phyloP scores from a whole-genome alignment of 2,329 filamentous ascomycete genomes.

The Colletotrichum tropicicola region DNA sequence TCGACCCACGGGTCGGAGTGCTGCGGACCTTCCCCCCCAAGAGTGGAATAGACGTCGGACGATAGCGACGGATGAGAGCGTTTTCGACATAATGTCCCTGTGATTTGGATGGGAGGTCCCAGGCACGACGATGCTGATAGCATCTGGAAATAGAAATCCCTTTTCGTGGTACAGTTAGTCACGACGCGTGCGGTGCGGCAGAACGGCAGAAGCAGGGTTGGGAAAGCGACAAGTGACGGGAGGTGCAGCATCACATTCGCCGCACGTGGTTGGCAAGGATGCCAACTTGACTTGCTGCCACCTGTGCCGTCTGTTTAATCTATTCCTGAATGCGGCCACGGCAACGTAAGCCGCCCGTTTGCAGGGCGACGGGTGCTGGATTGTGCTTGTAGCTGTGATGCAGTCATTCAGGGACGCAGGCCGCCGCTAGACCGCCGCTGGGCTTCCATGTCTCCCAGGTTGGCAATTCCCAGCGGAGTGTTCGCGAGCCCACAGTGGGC shows the following conservation, averaged over 20 bases:
- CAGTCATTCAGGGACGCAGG: neutral
- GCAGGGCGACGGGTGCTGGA: constrained; percentile 1
- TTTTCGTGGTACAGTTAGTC: neutral
- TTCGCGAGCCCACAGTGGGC: constrained; percentile 1
- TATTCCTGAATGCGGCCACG: constrained; percentile 3
- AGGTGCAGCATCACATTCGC: constrained; percentile 1
- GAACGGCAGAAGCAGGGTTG: neutral
- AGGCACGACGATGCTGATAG: neutral
- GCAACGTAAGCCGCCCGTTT: constrained; percentile 19
- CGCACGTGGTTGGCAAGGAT: constrained; percentile 29
- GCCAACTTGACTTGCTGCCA: neutral
- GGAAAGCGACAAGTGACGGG: neutral
- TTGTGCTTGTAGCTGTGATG: neutral
- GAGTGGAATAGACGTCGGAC: neutral
- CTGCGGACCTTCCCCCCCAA: neutral
- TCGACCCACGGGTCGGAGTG: constrained; percentile 11
- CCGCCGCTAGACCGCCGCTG: neutral
- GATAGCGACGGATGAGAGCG: neutral
- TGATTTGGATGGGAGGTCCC: neutral
- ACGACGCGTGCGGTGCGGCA: neutral
- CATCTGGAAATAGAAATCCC: neutral
- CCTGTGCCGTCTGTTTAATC: neutral
- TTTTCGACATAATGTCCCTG: neutral
- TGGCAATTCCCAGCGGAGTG: neutral
- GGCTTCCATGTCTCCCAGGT: constrained; percentile 1